phyloP scores from a whole-genome alignment of 495 filamentous ascomycete species.

The Alectoria sarmentosa region DNA sequence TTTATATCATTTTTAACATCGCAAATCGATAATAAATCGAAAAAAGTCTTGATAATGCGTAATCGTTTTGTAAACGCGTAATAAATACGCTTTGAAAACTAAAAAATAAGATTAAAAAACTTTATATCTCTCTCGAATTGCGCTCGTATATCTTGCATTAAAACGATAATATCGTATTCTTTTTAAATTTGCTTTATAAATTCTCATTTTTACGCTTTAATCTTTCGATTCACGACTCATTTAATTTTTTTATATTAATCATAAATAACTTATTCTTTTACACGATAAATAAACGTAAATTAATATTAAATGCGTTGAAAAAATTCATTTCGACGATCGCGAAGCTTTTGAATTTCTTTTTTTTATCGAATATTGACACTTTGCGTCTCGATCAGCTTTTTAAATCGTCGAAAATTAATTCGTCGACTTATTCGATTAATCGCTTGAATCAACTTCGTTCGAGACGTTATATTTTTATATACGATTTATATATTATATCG shows the following conservation, averaged over 20 bases:
- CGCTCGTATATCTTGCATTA: conserved; percentile 8
- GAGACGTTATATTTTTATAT: conserved; percentile 11
- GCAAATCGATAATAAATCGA: neutral
- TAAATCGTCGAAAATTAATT: conserved; percentile 11
- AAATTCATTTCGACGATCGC: neutral
- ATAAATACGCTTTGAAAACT: neutral
- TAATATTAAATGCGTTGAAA: conserved; percentile 11
- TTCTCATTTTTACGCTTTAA: conserved; percentile 13
- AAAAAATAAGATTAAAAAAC: neutral
- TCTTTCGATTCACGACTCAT: neutral
- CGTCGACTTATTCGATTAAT: conserved; percentile 17
- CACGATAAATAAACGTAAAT: conserved; percentile 17
- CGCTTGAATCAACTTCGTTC: conserved; percentile 14
- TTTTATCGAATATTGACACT: conserved; percentile 5
- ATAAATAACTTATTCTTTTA: conserved; percentile 7
- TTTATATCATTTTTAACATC: neutral
- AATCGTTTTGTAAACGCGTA: conserved; percentile 5
- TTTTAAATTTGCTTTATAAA: conserved; percentile 6
- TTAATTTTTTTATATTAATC: conserved; percentile 5
- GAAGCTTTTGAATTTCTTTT: conserved; percentile 16
- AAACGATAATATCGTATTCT: conserved; percentile 7
- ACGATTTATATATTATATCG: conserved; percentile 21
- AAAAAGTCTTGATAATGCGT: conserved; percentile 8
- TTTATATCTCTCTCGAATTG: neutral
- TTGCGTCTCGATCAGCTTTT: conserved; percentile 11